phyloP scores from a whole-genome alignment of 352 stramenopile genomes.

The Globisporangium lucens region DNA sequence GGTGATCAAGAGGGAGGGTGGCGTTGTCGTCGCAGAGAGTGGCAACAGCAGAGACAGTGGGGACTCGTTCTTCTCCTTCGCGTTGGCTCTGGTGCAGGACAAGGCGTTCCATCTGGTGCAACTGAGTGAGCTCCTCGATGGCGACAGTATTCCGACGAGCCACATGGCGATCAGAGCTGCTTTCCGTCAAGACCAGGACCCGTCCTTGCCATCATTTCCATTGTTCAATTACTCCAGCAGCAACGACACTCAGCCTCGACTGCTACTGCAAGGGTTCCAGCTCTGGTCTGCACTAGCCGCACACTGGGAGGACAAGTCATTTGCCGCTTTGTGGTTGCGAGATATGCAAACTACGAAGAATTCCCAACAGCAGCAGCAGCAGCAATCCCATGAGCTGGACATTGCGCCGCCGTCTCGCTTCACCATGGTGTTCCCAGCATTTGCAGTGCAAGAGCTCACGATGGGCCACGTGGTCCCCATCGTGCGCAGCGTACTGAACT shows the following conservation, averaged over 20 bases:
- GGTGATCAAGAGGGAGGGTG: neutral
- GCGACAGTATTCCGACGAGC: conserved; percentile 25
- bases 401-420: conserved; percentile 16
- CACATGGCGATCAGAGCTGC: conserved; percentile 32
- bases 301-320: conserved; percentile 28
- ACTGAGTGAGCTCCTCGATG: conserved; percentile 29
- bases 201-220: conserved; percentile 13
- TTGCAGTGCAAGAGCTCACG: conserved; percentile 15
- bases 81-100: conserved; percentile 31
- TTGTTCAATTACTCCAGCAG: neutral
- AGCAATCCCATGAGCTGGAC: neutral
- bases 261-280: conserved; percentile 28
- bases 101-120: conserved; percentile 33
- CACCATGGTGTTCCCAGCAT: conserved; percentile 19
- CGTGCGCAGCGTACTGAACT: conserved; percentile 25
- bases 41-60: neutral
- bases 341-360: neutral
- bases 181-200: conserved; percentile 39
- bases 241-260: neutral
- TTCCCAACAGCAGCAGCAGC: neutral
- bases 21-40: neutral
- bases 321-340: conserved; percentile 28
- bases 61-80: conserved; percentile 24
- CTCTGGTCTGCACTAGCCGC: conserved; percentile 37
- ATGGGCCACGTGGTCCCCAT: conserved; percentile 35